Evolutionary conservation across 331 rosid genomes (phyloP), one percentile per base, ranked within the genome.

Genomic region (Rosa hybrid): DNA sequence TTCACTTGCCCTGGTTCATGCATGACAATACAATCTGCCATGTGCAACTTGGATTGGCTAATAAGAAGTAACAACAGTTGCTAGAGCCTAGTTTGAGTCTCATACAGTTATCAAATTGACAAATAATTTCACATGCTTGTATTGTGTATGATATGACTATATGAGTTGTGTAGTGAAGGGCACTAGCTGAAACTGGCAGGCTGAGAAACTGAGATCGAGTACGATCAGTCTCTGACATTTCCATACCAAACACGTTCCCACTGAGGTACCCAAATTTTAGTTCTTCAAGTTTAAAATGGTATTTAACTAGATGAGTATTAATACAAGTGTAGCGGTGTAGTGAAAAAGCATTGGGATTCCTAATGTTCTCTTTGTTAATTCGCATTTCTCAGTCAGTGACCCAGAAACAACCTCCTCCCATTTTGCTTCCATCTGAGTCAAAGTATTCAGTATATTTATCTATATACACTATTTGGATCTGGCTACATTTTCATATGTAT

Each of bases 191-290:
- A 1, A n/a, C 46, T 17, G 13, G 14, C 44, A 7, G 59, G 48
- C 64, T 34, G 27, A 30, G 34, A 72, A 44, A 16, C 56, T n/a
- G 41, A 53, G 49, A 74, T 53, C 5, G 7, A 59, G 1, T 45
- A 21, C 60, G 18, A 68, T 42, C 38, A 8, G 34, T 60, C 39
- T 75, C 79, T 13, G 20, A 75, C 79, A 42, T 59, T 12, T 59
- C 42, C 56, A 59, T 59, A 75, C 71, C 79, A 42, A 60, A 75
- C 79, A 75, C 78, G 69, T 75, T 56, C 16, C 71, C 48, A 38
- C 48, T 38, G 71, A 67, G 23, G 20, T 34, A 17, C 23, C n/a
- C 25, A 67, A 38, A 6, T 16, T 65, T 65, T 65, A 46, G 46
- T 34, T 65, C 20, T 18, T 34, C 39, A 16, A 16, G 38, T 12